phyloP scores from a whole-genome alignment of 768 basidiomycete genomes.

The Bullera alba region DNA sequence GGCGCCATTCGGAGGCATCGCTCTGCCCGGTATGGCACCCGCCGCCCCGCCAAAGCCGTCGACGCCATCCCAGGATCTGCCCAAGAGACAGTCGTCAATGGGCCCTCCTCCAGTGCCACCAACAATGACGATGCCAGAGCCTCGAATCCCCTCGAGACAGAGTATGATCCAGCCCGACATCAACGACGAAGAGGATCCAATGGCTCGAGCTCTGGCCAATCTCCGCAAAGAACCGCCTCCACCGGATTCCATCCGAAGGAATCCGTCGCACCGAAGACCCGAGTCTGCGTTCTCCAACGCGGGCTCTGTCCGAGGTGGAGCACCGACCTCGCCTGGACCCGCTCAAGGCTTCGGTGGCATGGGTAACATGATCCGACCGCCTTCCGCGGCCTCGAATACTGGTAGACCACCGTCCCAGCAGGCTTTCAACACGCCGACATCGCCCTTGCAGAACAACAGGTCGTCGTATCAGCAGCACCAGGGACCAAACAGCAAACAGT shows the following conservation, averaged over 20 bases:
- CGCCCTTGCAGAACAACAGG: slow-evolving; percentile 4
- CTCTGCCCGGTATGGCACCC: slow-evolving; percentile 40
- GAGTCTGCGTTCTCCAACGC: slow-evolving; percentile 31
- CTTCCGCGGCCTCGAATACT: not conserved
- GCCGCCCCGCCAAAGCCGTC: slow-evolving; percentile 8
- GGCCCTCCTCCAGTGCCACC: slow-evolving; percentile 31
- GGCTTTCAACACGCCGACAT: not conserved
- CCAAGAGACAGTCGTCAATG: slow-evolving; percentile 20
- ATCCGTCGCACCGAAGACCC: slow-evolving; percentile 37
- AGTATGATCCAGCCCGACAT: slow-evolving; percentile 21
- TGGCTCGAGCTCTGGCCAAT: slow-evolving; percentile 48
- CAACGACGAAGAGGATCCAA: slow-evolving; percentile 48
- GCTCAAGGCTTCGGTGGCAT: not conserved
- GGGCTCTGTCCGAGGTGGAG: slow-evolving; percentile 23
- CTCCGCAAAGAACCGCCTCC: slow-evolving; percentile 44
- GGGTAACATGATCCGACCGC: not conserved
- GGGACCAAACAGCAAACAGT: slow-evolving; percentile 7
- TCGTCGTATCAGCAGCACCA: slow-evolving; percentile 27
- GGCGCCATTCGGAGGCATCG: slow-evolving; percentile 38
- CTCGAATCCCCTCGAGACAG: slow-evolving; percentile 32
- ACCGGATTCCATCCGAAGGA: slow-evolving; percentile 35
- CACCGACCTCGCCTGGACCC: slow-evolving; percentile 33
- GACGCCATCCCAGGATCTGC: slow-evolving; percentile 9
- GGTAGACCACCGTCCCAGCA: not conserved
- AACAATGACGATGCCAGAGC: slow-evolving; percentile 35